Evolutionary conservation across 345 rosid species (phyloP), one percentile per base, ranked within the genome.

Genomic region (Mercurialis annua): DNA sequence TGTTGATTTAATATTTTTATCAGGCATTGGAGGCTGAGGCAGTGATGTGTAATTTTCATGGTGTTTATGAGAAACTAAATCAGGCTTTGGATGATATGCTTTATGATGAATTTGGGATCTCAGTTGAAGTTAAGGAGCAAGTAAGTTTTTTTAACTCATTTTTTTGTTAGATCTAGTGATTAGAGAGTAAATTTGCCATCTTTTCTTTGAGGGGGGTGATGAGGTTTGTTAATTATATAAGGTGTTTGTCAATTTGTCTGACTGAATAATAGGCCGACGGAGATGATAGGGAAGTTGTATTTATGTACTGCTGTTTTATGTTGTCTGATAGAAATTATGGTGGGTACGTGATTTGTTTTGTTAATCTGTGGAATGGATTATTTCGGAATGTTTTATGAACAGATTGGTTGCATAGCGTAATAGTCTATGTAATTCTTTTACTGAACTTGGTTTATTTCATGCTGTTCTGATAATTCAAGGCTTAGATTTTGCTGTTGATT

Each of bases 21-120:
- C n/a, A 86, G 86, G 91, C 86, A 58, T 34, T 82, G 81, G 91
- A 86, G 66, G 79, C 79, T n/a, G 91, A 86, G 69, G 88, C 85
- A 15, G 81, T 84, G 77, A 79, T 73, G 80, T 26, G 78, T 6
- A 71, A 81, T 42, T 86, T 86, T 70, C 88, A 84, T 65, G 74
- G 71, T 55, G 78, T 82, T 2, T 82, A 82, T 71, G 85, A 82
- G 38, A 79, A 77, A 68, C 18, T 86, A 43, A 67, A 64, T 62
- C 78, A 76, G 58, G 86, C 86, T 51, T 72, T 86, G 71, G 87
- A 81, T 58, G 82, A 59, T 14, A 9, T 86, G 29, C 83, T 81
- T 46, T 82, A 68, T n/a, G 73, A 78, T 59, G 69, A 72, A 54
- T 76, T 86, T 23, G 87, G 84, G 44, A 74, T 84, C 71, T 78